A percentile compares a stretch with the other conserved stretches of the same genome.
These are phyloP conservation scores for Oleoguttula mirabilis DNA, from an alignment of 495 filamentous ascomycete species.

Conservation along the genomic window DNA sequence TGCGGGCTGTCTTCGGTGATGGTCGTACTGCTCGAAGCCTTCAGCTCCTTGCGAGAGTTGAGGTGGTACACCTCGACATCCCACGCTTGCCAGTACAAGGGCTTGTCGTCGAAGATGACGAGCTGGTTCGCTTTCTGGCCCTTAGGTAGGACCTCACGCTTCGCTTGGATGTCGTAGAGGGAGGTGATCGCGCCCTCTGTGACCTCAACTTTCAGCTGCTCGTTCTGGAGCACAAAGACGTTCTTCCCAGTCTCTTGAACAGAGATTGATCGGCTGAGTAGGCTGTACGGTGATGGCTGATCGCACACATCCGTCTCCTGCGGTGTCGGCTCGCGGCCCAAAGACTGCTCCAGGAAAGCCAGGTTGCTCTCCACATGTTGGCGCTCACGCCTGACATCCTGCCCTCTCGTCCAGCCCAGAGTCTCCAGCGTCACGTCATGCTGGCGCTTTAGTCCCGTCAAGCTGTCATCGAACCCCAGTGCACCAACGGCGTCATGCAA, in stretches of 20 bases:
- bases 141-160: conserved; percentile 66
- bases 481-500: conserved; percentile 54
- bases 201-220: conserved; percentile 57
- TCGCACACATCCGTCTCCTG: no score
- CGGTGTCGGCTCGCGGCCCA: background rate
- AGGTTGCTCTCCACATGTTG: no score
- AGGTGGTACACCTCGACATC: conserved; percentile 96
- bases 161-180: conserved; percentile 54
- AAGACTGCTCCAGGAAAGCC: background rate
- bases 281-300: no score
- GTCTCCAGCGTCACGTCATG: conserved; percentile 35
- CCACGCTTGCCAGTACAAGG: conserved; percentile 98
- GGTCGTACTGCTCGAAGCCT: conserved; percentile 40
- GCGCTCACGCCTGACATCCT: conserved; percentile 9
- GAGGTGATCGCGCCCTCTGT: conserved; percentile 68
- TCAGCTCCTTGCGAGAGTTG: conserved; percentile 67
- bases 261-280: no score
- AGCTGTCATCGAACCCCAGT: conserved; percentile 44
- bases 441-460: background rate
- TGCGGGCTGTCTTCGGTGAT: conserved; percentile 63
- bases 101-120: conserved; percentile 95
- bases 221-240: conserved; percentile 67
- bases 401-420: conserved; percentile 35
- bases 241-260: conserved; percentile 54
- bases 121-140: conserved; percentile 79